Base-by-base conservation (phyloP, 345 rosid species). In the Salix viminalis region DNA sequence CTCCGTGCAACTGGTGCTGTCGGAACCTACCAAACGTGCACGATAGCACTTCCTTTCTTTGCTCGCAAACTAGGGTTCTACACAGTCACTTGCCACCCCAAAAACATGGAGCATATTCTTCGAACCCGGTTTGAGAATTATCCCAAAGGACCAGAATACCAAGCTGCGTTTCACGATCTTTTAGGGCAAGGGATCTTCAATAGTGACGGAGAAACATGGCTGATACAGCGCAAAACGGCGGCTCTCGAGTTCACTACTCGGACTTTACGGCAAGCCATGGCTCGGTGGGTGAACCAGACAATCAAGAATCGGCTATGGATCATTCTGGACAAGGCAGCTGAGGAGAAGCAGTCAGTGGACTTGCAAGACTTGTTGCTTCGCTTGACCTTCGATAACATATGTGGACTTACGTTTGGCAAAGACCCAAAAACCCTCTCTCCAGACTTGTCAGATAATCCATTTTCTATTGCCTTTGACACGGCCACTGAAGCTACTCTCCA, bases 181-280 rank as follows among this genome's bases (percentile, higher is more conserved):
- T 76, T 94, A 24, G 98, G 97, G 44, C 89, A 92, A 61, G 97
- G 98, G 65, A 94, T 94, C 75, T 94, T 94, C 79, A 92, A 92
- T 76, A 89, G 91, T 74, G 98, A 94, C 36, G 98, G 98, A 10
- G 97, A 94, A 21, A 91, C 94, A 1, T 94, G 98, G 98, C 91
- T 92, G 7, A 89, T 92, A 36, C 98, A 94, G 74, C 89, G 98
- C 19, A 94, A 94, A 77, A 91, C 94, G 0, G 98, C 97, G 1
- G 97, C 97, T 13, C 89, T 92, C 5, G 98, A 94, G 89, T 94
- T 94, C 82, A 92, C 98, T 0, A 92, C 98, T 0, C 74, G 97
- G 76, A 91, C 97, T 30, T 76, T 94, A 56, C 83, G 97, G 78
- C 98, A 91, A 80, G 98, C 98, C 66, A 94, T 94, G 98, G 89